Conservation (phyloP, 148 eudicot genomes). For the Simmondsia chinensis region DNA sequence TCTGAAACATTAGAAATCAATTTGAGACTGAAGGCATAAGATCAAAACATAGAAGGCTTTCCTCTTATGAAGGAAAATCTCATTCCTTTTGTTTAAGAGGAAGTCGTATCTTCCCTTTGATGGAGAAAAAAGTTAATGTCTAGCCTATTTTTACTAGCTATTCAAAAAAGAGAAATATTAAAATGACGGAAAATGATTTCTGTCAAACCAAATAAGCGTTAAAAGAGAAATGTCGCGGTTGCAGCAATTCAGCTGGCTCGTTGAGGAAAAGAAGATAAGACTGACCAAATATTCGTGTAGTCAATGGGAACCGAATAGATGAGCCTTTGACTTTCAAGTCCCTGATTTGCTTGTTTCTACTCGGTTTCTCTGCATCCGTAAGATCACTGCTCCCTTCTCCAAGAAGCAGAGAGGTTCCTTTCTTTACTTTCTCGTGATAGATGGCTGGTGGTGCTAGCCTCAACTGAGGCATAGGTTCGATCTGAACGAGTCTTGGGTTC, state of each 20-base stretch:
- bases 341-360: conserved; percentile 43
- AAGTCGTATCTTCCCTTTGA: no score
- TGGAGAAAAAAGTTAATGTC: no score
- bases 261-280: neutral
- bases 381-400: conserved; percentile 31
- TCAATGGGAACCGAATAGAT: conserved; percentile 57
- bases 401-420: conserved; percentile 25
- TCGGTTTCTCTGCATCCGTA: conserved; percentile 31
- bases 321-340: conserved; percentile 62
- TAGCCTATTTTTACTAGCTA: no score
- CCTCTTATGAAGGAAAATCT: conserved; percentile 1
- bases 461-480: conserved; percentile 61
- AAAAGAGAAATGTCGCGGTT: neutral
- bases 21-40: no score
- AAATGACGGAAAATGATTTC: neutral
- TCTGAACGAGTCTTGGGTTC: conserved; percentile 41
- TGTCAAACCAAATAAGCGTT: conserved; percentile 1
- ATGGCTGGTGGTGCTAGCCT: conserved; percentile 97
- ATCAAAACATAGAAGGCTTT: no score
- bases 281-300: conserved; percentile 75
- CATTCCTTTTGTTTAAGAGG: no score
- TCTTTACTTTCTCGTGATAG: conserved; percentile 88
- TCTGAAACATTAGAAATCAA: no score
- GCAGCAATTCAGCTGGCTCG: neutral
- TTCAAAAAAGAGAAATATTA: neutral